Conservation (phyloP, 169 alveolate species). For the Cryptosporidium baileyi region DNA sequence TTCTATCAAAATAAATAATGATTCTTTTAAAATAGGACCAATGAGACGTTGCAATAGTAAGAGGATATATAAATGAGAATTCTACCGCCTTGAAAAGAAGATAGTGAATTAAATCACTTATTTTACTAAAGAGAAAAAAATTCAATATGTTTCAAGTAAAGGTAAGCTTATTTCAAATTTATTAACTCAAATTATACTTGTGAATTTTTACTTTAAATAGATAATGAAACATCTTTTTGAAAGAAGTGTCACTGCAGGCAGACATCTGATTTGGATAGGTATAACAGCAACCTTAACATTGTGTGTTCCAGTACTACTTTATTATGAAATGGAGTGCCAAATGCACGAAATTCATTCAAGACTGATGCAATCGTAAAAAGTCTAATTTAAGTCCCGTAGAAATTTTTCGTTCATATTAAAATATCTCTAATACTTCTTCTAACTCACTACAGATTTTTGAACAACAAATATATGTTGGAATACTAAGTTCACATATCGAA, state of each 20-base stretch:
- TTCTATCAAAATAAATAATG: no score
- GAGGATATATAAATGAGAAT: no score
- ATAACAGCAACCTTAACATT: constrained; percentile 70
- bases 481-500: constrained; percentile 23
- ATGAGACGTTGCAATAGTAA: no score
- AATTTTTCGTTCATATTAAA: no score
- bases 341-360: constrained; percentile 76
- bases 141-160: neutral
- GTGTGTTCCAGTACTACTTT: constrained; percentile 75
- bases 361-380: constrained; percentile 69
- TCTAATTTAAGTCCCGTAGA: neutral
- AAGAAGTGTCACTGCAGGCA: neutral
- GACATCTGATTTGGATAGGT: constrained; percentile 70
- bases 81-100: neutral
- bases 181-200: neutral
- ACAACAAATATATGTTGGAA: constrained; percentile 55
- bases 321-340: constrained; percentile 78
- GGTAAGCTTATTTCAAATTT: neutral
- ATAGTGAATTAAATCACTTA: neutral
- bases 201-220: neutral
- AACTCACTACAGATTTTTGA: constrained; percentile 52
- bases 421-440: constrained; percentile 39
- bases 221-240: neutral
- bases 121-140: neutral
- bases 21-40: no score